Conservation (phyloP, 169 alveolate species). For the Perkinsus marinus region DNA sequence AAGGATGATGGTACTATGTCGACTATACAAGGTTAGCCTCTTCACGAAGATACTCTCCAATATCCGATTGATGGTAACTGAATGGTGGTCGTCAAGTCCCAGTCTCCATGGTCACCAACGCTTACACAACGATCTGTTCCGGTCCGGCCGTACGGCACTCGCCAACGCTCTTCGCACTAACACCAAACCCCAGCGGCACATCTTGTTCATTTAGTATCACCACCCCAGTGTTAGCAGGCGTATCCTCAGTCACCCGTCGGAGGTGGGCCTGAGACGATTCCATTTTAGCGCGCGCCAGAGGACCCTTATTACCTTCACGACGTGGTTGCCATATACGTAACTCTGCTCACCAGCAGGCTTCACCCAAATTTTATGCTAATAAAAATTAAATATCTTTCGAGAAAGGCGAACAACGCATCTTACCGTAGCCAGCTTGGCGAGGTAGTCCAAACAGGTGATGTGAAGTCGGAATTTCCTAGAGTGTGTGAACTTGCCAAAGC, state of each 20-base stretch:
- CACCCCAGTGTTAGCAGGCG: slow-evolving; percentile 27
- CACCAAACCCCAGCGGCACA: slow-evolving; percentile 73
- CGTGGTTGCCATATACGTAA: slow-evolving; percentile 80
- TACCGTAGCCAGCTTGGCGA: slow-evolving; percentile 67
- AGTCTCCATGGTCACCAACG: neutral
- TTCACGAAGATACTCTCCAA: slow-evolving; percentile 80
- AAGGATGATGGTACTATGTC: slow-evolving; percentile 9
- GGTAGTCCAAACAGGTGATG: slow-evolving; percentile 72
- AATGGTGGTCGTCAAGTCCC: neutral
- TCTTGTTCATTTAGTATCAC: slow-evolving; percentile 17
- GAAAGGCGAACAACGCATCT: neutral
- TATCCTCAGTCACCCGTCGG: slow-evolving; percentile 41
- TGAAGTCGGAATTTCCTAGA: slow-evolving; percentile 71
- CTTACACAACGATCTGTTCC: slow-evolving; percentile 56
- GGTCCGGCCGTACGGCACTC: slow-evolving; percentile 65
- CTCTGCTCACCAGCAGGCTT: slow-evolving; percentile 82
- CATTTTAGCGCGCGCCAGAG: too few species aligned
- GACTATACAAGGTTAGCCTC: slow-evolving; percentile 64
- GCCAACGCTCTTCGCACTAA: slow-evolving; percentile 68
- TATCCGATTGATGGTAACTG: slow-evolving; percentile 61
- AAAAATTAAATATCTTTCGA: neutral
- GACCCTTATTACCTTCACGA: slow-evolving; percentile 54
- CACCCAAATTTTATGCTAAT: slow-evolving; percentile 76
- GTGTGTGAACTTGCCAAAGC: slow-evolving; percentile 80
- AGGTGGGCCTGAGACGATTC: slow-evolving; percentile 55